Base-by-base conservation (phyloP, 768 basidiomycete genomes). In the Auricularia cornea region DNA sequence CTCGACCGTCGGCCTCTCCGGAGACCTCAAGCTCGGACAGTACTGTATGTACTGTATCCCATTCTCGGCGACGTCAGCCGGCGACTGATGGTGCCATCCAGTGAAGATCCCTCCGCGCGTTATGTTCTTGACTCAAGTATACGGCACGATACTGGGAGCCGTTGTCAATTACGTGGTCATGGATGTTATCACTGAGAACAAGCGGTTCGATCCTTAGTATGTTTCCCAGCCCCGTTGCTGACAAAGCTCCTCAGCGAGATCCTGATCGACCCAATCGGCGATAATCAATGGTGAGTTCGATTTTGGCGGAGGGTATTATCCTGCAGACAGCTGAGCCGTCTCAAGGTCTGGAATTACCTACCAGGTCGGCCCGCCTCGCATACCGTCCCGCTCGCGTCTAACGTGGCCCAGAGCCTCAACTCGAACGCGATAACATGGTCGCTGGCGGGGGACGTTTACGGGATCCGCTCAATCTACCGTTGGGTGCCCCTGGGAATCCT, bases 401-500 rank as follows among this genome's bases (percentile, higher is more conserved):
- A 26, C 16, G 10, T 28, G 12, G 26, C 6, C 10, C 84, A 86
- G 68, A 77, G 74, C 62, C 67, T 83, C 65, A 86, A 86, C 71
- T 84, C 81, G 60, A 76, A 78, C 3, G 84, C 84, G 2, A 78
- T 86, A 3, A 85, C 85, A 4, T 87, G 85, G 85, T 84, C 84
- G 2, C 75, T 87, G 20, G 83, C 84, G 3, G 83, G 83, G 63
- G 70, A 84, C 48, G 71, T 87, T 3, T 87, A 86, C 66, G 79
- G 83, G 0, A 76, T 75, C 44, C 71, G 76, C 38, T 83, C 84
- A 0, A 82, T 80, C 8, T 87, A 87, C 68, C 79, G 83, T 67
- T 76, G 84, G 61, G 75, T 87, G 33, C 84, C 84, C 0, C 72
- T 85, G 72, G 75, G 78, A 54, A 70, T 85, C 61, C 60, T 85